These are phyloP conservation scores for Ambrosiella beaveri DNA, from an alignment of 2,329 filamentous ascomycete genomes.

Conservation along the genomic window DNA sequence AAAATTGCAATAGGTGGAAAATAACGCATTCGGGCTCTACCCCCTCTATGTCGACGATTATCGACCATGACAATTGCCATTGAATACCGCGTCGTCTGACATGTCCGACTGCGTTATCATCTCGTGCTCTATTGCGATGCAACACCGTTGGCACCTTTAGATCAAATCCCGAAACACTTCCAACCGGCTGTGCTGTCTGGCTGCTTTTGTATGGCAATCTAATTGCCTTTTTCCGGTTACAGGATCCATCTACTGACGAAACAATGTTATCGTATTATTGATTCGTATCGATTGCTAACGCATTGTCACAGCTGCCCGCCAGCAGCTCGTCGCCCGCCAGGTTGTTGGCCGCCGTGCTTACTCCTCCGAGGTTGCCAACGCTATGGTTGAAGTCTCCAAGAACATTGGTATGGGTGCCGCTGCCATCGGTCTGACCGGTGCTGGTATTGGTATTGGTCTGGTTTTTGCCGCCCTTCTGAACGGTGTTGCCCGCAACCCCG, in stretches of 20 bases:
- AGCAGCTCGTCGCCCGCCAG: conserved; percentile 21
- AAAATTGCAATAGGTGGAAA: neutral
- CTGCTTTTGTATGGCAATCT: neutral
- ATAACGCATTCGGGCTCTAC: neutral
- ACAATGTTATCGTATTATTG: neutral
- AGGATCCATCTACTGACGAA: neutral
- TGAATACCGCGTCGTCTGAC: neutral
- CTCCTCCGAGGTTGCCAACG: conserved; percentile 76
- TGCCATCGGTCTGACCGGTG: conserved; percentile 82
- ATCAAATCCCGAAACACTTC: neutral
- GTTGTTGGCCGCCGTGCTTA: conserved; percentile 52
- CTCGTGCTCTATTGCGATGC: neutral
- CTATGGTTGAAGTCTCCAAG: conserved; percentile 80
- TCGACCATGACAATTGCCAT: neutral
- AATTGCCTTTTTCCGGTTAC: neutral
- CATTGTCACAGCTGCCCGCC: conserved; percentile 11
- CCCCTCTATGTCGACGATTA: neutral
- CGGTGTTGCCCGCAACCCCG: conserved; percentile 84
- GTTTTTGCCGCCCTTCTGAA: conserved; percentile 82
- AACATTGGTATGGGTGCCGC: conserved; percentile 79
- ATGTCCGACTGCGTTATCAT: neutral
- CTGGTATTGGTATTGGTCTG: conserved; percentile 89
- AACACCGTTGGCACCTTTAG: neutral
- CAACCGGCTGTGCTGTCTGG: no score
- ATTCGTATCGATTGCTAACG: conserved; percentile 7